Base-by-base conservation (phyloP, 1,139 yeast genomes). In the Protomyces gravidus region DNA sequence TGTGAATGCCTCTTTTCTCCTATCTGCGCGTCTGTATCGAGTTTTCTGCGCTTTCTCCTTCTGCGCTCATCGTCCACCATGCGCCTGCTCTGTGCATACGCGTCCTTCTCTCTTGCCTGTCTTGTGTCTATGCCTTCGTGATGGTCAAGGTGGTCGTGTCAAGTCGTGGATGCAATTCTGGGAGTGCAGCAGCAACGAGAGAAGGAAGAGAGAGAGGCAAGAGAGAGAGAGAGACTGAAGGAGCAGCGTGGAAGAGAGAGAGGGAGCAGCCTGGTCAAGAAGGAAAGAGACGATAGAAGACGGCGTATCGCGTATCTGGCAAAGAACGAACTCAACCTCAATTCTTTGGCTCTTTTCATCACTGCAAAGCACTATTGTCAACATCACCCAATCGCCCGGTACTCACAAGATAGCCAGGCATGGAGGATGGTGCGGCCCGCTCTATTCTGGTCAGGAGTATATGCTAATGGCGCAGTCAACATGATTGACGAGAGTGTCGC, bases 401-500 rank as follows among this genome's bases (percentile, higher is more conserved):
- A 30, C 36, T 13, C 36, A 30, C 33, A 28, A 13, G 7, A 15
- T 23, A 36, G 21, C 42, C 17, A 5, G 40, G 48, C 55, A 50
- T 50, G 55, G 55, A 50, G 32, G 55, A 50, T 28, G 55, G 55
- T 50, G 39, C 27, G 47, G 19, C 11, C n/a, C n/a, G n/a, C n/a
- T n/a, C n/a, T 11, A 11, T n/a, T 39, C 19, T 46, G 50, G 17
- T 46, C 19, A 46, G n/a, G 9, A 13, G 6, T 11, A n/a, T n/a
- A n/a, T n/a, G n/a, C n/a, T n/a, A n/a, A n/a, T n/a, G n/a, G n/a
- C 11, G 9, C 40, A 53, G 58, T 53, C 50, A 53, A 46, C 51
- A 53, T 53, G 58, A 53, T 50, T 30, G 58, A 53, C 42, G 58
- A 53, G 23, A 42, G 48, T 19, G 36, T 46, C 27, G 48, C 36